Conservation (phyloP, 179 eudicot genomes). For the Carnegiea gigantea region DNA sequence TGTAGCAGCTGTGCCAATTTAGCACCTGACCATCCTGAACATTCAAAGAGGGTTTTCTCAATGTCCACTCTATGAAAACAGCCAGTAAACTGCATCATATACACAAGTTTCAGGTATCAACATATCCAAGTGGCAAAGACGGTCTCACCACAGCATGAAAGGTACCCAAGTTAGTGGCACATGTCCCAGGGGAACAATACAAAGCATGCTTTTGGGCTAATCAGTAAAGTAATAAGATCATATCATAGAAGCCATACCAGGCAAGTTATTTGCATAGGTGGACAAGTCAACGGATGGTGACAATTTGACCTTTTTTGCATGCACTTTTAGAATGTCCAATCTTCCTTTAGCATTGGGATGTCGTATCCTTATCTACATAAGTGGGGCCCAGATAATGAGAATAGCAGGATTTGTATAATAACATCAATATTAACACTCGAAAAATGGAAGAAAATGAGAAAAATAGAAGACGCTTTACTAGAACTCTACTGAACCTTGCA, state of each 20-base stretch:
- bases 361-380: slow-evolving; percentile 65
- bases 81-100: slow-evolving; percentile 3
- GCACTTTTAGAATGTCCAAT: slow-evolving; percentile 80
- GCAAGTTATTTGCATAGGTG: slow-evolving; percentile 76
- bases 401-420: not conserved
- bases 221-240: not conserved
- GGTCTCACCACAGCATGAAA: not conserved
- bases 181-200: not conserved
- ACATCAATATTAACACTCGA: not conserved
- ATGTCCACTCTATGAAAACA: not conserved
- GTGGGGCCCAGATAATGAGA: slow-evolving; percentile 8
- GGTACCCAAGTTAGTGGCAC: not conserved
- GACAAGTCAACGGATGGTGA: slow-evolving; percentile 82
- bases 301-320: slow-evolving; percentile 75
- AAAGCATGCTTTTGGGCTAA: not conserved
- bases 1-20: slow-evolving; percentile 90
- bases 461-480: not conserved
- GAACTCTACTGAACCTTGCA: not conserved
- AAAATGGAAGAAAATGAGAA: not conserved
- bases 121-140: not conserved
- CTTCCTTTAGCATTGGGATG: slow-evolving; percentile 96
- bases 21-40: slow-evolving; percentile 91
- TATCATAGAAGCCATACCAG: slow-evolving; percentile 46
- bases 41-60: slow-evolving; percentile 3
- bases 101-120: not conserved